A percentile compares a stretch with the other conserved stretches of the same genome.
These are phyloP conservation scores for Fusarium armeniacum DNA, from an alignment of 2,329 filamentous ascomycete genomes.

Conservation along the genomic window DNA sequence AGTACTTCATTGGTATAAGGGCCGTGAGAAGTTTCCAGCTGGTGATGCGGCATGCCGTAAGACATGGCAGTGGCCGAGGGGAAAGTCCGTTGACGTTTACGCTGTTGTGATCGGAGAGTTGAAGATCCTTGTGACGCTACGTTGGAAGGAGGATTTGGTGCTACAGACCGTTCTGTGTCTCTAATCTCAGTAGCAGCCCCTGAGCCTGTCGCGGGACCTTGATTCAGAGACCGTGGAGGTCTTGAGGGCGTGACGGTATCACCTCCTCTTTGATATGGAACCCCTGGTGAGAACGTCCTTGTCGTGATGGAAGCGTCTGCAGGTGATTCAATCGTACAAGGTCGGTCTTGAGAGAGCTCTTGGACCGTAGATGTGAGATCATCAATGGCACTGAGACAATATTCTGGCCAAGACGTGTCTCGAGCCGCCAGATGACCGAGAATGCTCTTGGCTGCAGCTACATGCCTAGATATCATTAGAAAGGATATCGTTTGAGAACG, in stretches of 20 bases:
- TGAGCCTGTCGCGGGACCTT: neutral
- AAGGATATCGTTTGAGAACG: fast-evolving
- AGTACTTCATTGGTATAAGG: slow-evolving; percentile 1
- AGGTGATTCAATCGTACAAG: slow-evolving; percentile 31
- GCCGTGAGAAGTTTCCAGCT: neutral
- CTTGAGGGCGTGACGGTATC: slow-evolving; percentile 4
- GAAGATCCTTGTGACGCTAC: neutral
- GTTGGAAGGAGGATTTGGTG: neutral
- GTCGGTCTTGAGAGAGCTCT: slow-evolving; percentile 43
- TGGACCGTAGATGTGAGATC: slow-evolving; percentile 51
- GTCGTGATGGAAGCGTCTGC: slow-evolving; percentile 23
- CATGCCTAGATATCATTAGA: slow-evolving; percentile 42
- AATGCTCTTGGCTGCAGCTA: slow-evolving; percentile 50
- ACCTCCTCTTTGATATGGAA: neutral
- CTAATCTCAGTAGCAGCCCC: neutral
- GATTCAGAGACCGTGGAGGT: slow-evolving; percentile 6
- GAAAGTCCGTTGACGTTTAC: slow-evolving; percentile 12
- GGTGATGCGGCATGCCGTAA: neutral
- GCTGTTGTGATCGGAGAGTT: slow-evolving; percentile 5
- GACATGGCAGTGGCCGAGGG: neutral
- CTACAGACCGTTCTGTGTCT: neutral
- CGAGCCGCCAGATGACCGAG: slow-evolving; percentile 49
- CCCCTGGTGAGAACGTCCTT: neutral
- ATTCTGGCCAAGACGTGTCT: slow-evolving; percentile 54
- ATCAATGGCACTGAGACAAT: slow-evolving; percentile 53